phyloP scores from a whole-genome alignment of 2,329 filamentous ascomycete species.

The Magnaporthiopsis poae region DNA sequence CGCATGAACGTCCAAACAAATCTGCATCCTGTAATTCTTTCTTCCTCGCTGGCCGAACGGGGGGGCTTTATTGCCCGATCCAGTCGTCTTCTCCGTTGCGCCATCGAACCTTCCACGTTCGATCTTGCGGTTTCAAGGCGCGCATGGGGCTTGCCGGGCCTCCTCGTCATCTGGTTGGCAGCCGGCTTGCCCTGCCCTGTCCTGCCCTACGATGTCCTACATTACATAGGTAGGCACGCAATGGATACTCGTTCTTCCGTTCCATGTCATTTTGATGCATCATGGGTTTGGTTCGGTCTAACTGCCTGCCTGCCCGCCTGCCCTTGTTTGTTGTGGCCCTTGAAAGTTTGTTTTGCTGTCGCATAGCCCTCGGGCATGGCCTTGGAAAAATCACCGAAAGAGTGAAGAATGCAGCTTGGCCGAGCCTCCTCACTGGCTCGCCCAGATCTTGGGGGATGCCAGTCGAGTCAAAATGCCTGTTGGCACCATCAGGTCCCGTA shows the following conservation, averaged over 20 bases:
- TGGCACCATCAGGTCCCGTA: background rate
- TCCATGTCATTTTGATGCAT: background rate
- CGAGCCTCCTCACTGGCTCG: background rate
- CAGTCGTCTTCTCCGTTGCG: background rate
- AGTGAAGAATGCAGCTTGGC: background rate
- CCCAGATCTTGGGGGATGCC: background rate
- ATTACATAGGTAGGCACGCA: too few species aligned
- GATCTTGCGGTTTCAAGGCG: background rate
- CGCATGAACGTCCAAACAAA: background rate
- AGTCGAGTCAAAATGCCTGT: background rate
- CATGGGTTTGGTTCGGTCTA: background rate
- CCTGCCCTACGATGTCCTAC: too few species aligned
- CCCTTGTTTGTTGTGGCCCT: background rate
- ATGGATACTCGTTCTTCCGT: too few species aligned
- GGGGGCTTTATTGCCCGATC: background rate
- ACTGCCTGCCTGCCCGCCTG: too few species aligned
- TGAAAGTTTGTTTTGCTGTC: background rate
- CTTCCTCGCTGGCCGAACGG: background rate
- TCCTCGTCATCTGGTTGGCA: too few species aligned
- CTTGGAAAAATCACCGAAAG: background rate
- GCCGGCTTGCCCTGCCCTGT: too few species aligned
- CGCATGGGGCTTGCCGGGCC: background rate
- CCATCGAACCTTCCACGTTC: background rate
- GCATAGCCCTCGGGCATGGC: background rate
- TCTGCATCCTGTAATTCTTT: background rate